Evolutionary conservation across 345 rosid species (phyloP), one percentile per base, ranked within the genome.

Genomic region (Triadica sebifera): DNA sequence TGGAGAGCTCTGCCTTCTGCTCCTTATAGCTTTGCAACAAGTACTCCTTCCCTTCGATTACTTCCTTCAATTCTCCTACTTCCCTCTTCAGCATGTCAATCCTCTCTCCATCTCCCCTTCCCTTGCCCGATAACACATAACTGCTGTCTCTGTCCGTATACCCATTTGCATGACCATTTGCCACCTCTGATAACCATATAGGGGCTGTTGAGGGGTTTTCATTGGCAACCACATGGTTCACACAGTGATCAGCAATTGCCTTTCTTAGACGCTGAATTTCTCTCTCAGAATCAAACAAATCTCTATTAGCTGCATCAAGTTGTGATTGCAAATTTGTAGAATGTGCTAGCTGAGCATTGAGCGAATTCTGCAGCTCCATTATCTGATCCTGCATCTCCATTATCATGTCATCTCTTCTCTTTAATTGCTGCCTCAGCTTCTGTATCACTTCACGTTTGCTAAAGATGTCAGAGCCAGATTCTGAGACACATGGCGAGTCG

Each of bases 351-450:
- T 93, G 96, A 51, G 89, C 68, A 72, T 74, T 87, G 8, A 87
- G 81, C 5, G 97, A 91, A 79, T 81, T 95, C 83, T 88, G 93
- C 73, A 88, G 69, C 78, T 88, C 97, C 53, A 75, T 20, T 13
- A 91, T 88, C 85, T 93, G 99, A 72, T 93, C 99, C 79, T 95
- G 98, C 99, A 95, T 95, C 86, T 92, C 99, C 56, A 95, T 78
- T 65, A 89, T 80, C 99, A 95, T 90, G 63, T 93, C 97, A 38
- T 95, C 99, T 66, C 98, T 87, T 83, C 97, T 91, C 89, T 93
- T 91, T 76, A 95, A 69, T 73, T 95, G 98, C 69, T 93, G 99
- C 81, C 99, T 85, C 56, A 95, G 84, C 82, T 95, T 95, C 78
- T 91, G 91, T 77, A 95, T 89, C 68, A 95, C 98, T 84, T 95